These are phyloP conservation scores for Coniochaeta hoffmannii DNA, from an alignment of 2,329 filamentous ascomycete species.

Conservation along the genomic window DNA sequence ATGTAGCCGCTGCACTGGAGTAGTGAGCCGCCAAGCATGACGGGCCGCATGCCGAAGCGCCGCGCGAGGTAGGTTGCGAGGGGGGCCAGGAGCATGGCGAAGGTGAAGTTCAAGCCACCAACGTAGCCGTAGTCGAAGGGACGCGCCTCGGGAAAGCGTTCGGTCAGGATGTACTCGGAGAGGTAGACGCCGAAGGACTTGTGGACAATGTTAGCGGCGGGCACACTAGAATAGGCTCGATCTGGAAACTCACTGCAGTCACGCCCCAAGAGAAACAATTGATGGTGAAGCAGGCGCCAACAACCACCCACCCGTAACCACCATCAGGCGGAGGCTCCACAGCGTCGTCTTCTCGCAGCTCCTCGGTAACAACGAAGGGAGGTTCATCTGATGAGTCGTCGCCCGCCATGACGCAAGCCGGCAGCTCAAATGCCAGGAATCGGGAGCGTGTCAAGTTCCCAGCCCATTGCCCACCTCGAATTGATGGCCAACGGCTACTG, in stretches of 20 bases:
- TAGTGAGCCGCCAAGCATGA: constrained; percentile 26
- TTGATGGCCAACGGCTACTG: too few relatives aligned
- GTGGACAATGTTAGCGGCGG: not conserved
- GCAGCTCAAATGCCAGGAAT: too few relatives aligned
- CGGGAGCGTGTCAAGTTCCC: too few relatives aligned
- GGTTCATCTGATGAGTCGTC: too few relatives aligned
- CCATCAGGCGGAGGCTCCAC: not conserved
- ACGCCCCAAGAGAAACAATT: not conserved
- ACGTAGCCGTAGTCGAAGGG: not conserved
- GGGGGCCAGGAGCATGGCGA: constrained; percentile 3
- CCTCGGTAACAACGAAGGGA: not conserved
- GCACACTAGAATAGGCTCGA: not conserved
- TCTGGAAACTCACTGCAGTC: not conserved
- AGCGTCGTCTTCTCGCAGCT: too few relatives aligned
- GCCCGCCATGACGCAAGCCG: too few relatives aligned
- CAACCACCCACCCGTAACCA: not conserved
- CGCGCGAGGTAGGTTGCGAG: not conserved
- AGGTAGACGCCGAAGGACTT: not conserved
- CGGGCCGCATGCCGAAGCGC: not conserved
- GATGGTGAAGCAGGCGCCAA: not conserved
- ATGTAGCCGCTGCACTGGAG: constrained; percentile 16
- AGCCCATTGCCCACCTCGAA: too few relatives aligned
- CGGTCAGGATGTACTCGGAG: not conserved
- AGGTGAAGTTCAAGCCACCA: not conserved
- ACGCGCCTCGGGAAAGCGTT: not conserved